Percentiles rank a stretch among this genome's conserved stretches.
Conservation (phyloP, 345 rosid species). For the Populus euphratica region DNA sequence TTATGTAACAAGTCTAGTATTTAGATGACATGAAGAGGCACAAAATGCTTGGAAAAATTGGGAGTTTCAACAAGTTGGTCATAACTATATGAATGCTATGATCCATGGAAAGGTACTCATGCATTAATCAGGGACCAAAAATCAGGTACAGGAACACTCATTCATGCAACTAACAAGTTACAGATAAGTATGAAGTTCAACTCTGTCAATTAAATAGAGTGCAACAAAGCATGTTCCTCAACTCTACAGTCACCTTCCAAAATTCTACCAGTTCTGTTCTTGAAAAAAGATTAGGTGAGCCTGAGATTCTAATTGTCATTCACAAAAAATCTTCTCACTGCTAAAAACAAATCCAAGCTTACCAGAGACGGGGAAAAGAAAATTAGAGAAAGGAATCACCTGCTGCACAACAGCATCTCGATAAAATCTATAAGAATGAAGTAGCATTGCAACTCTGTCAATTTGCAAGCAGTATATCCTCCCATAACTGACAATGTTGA, state of each 20-base stretch:
- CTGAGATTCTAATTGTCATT: neutral
- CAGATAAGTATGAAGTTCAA: neutral
- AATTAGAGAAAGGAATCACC: slow-evolving; percentile 35
- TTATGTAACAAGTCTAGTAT: neutral
- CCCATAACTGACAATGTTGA: slow-evolving; percentile 70
- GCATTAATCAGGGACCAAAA: neutral
- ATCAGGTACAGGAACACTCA: neutral
- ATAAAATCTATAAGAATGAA: slow-evolving; percentile 85
- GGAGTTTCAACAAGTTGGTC: neutral
- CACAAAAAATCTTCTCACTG: neutral
- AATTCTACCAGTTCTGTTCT: neutral
- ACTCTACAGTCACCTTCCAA: neutral
- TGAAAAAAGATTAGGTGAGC: neutral
- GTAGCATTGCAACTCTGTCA: slow-evolving; percentile 95
- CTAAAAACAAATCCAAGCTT: neutral
- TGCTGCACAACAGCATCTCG: slow-evolving; percentile 95
- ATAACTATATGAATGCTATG: neutral
- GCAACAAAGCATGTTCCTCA: neutral
- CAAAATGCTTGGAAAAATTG: neutral
- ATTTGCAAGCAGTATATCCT: slow-evolving; percentile 97
- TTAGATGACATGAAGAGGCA: neutral
- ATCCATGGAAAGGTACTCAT: neutral
- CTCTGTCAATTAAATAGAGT: neutral
- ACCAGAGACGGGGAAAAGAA: slow-evolving; percentile 3
- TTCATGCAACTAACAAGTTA: neutral